A percentile compares a stretch with the other conserved stretches of the same genome.
phyloP scores from a whole-genome alignment of 1,284 basidiomycete genomes.

The Tilletia caries region DNA sequence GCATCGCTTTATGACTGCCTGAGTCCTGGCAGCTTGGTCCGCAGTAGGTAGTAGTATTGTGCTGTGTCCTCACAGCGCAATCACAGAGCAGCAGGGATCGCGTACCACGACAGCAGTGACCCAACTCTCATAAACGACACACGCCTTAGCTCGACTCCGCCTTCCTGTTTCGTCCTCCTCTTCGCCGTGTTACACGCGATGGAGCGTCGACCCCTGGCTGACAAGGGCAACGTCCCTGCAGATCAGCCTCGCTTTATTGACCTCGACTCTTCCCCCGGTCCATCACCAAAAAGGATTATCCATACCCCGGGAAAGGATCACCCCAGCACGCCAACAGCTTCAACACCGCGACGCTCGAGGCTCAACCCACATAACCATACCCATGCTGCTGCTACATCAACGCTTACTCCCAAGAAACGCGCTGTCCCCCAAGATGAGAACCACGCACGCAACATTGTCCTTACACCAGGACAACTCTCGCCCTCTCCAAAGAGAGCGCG shows the following conservation, averaged over 20 bases:
- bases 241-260: background rate
- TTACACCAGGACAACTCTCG: constrained; percentile 26
- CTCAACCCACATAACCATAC: background rate
- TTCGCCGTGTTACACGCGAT: background rate
- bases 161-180: too few species aligned
- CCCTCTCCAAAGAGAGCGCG: constrained; percentile 25
- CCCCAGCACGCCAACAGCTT: background rate
- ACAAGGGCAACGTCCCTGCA: background rate
- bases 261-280: background rate
- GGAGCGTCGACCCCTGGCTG: background rate
- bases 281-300: background rate
- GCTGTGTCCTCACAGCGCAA: too few species aligned
- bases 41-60: too few species aligned
- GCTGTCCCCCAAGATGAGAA: constrained; percentile 46
- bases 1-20: too few species aligned
- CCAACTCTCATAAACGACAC: too few species aligned
- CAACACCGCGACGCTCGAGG: background rate
- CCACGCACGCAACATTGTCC: constrained; percentile 38
- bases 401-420: constrained; percentile 45
- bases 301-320: too few species aligned
- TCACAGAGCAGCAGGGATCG: too few species aligned
- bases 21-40: too few species aligned
- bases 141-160: too few species aligned
- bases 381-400: background rate
- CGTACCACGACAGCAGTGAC: too few species aligned